Base-by-base conservation (phyloP, 345 rosid species). In the Euphorbia lathyris region DNA sequence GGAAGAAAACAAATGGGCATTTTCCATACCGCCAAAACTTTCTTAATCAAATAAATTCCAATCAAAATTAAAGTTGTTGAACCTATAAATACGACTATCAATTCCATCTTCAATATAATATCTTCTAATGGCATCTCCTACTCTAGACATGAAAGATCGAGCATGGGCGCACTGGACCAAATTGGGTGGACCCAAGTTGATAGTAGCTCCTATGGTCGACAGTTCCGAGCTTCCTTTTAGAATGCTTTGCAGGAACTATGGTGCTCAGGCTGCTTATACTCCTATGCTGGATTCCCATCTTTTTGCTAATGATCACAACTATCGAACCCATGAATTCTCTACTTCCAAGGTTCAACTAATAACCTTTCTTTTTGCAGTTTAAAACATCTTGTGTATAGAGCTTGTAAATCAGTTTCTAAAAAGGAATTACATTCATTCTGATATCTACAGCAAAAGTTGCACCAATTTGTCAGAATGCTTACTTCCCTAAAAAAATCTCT, bases 131-230 rank as follows among this genome's bases (percentile, higher is more conserved):
- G 85, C 82, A 9, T 83, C 83, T 29, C 77, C 70, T 42, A 66
- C 74, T 59, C 81, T 82, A 11, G 85, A 80, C 6, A 78, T 78
- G 2, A 73, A 78, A 32, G 94, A 90, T 73, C 73, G 82, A 42
- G 98, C 96, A 32, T 90, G 99, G 98, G 87, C 86, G 34, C 88
- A 92, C 74, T 92, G 97, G 97, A 64, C 77, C 19, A 86, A 79
- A 47, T 79, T 92, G 7, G 98, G 98, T 0, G 78, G 86, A 26
- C 99, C 99, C 2, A 90, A 85, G 81, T 79, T 80, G 30, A 73
- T 92, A 0, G 98, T 92, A 12, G 99, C 98, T 23, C 97, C 98
- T n/a, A 93, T 95, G 98, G 97, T 90, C 60, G 99, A 95, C 70
- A 92, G 90, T 76, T 95, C 98, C 3, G 99, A 90, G 88, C 90